Conservation (phyloP, 2,329 filamentous ascomycete species). For the Fusarium scirpi region DNA sequence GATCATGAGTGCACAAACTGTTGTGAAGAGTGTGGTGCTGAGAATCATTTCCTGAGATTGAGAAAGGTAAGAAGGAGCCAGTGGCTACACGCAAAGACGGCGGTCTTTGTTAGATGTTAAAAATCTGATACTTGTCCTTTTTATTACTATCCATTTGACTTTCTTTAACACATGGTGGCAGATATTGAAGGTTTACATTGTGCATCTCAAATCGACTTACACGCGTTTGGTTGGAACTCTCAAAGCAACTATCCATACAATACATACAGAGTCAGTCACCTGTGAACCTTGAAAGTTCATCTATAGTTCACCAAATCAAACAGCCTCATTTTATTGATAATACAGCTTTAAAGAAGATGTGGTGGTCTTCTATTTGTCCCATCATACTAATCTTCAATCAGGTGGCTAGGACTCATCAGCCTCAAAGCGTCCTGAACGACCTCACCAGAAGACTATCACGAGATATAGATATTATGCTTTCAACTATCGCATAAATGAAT, state of each 20-base stretch:
- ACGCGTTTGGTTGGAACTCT: not conserved
- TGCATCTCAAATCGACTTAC: not conserved
- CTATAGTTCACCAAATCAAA: not conserved
- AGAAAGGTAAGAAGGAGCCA: not conserved
- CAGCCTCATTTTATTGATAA: not conserved
- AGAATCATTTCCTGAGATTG: not conserved
- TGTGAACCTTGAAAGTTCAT: not conserved
- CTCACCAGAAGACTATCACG: not conserved
- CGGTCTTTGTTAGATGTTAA: not conserved
- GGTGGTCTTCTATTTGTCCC: not conserved
- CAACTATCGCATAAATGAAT: accelerated
- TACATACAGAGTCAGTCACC: not conserved
- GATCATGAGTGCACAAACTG: not conserved
- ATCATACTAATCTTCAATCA: accelerated
- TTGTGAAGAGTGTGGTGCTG: not conserved
- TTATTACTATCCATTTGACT: not conserved
- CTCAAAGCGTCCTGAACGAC: not conserved
- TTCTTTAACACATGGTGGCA: not conserved
- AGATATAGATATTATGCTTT: not conserved
- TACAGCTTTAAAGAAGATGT: not conserved
- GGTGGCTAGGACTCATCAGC: not conserved
- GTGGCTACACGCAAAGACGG: not conserved
- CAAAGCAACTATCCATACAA: not conserved
- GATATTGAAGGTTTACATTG: not conserved
- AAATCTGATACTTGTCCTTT: not conserved